Percentiles rank a stretch among this genome's conserved stretches.
Evolutionary conservation across 768 basidiomycete species (phyloP).

Genomic region (Lactarius quietus): DNA sequence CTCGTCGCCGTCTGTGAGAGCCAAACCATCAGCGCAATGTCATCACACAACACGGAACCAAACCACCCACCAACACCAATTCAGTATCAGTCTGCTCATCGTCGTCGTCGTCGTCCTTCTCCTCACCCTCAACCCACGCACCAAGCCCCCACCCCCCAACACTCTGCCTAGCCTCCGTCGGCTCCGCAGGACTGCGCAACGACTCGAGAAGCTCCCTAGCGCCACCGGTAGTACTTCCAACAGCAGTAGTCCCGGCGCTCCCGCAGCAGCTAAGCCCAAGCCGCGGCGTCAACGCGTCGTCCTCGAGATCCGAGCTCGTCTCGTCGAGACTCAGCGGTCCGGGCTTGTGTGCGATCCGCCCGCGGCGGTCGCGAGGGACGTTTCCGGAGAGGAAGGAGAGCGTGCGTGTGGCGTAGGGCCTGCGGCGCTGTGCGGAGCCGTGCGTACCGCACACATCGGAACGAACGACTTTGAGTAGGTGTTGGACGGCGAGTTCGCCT

Average conservation of each 20-base stretch:
- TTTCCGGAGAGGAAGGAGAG: constrained; percentile 73
- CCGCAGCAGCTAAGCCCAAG: constrained; percentile 16
- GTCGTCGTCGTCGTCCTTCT: constrained; percentile 58
- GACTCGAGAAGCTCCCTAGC: constrained; percentile 54
- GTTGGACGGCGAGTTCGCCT: constrained; percentile 64
- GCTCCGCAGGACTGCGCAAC: constrained; percentile 37
- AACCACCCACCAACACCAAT: constrained; percentile 54
- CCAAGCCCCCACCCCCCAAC: constrained; percentile 78
- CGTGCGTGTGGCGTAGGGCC: constrained; percentile 37
- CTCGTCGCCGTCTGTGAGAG: background rate
- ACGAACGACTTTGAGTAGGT: constrained; percentile 62
- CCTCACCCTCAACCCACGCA: constrained; percentile 44
- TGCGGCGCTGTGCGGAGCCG: constrained; percentile 20
- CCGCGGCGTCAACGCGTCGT: constrained; percentile 20
- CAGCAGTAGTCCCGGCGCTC: constrained; percentile 28
- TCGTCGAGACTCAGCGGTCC: constrained; percentile 15
- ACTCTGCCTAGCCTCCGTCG: constrained; percentile 38
- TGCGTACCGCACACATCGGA: constrained; percentile 40
- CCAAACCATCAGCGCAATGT: background rate
- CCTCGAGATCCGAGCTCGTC: constrained; percentile 31
- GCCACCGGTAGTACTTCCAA: constrained; percentile 42
- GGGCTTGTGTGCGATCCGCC: constrained; percentile 58
- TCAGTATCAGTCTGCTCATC: constrained; percentile 66
- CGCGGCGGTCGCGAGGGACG: constrained; percentile 72
- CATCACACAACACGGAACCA: background rate